Conservation (phyloP, 768 basidiomycete species). For the Macrocybe gigantea region DNA sequence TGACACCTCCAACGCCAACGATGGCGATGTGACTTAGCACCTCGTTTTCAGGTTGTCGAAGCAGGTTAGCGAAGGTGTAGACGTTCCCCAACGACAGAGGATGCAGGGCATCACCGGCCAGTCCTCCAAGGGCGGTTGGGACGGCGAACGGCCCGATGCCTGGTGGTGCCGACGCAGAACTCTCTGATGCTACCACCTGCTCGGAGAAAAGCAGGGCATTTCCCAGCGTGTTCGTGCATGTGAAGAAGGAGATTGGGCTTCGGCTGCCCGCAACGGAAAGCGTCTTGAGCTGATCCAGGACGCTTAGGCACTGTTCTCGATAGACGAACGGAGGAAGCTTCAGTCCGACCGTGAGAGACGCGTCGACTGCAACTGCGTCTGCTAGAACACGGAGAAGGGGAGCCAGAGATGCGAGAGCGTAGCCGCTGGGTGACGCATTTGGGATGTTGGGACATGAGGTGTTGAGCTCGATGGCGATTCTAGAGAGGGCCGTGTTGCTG, state of each 20-base stretch:
- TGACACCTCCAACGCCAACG: constrained; percentile 83
- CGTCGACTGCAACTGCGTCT: constrained; percentile 41
- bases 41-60: constrained; percentile 30
- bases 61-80: constrained; percentile 47
- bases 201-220: constrained; percentile 58
- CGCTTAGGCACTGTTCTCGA: constrained; percentile 50
- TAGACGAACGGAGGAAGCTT: constrained; percentile 77
- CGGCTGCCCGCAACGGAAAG: constrained; percentile 5
- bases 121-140: constrained; percentile 60
- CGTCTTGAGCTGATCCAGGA: constrained; percentile 38
- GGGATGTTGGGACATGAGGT: constrained; percentile 81
- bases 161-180: constrained; percentile 7
- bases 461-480: constrained; percentile 76
- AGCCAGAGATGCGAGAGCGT: constrained; percentile 44
- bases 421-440: constrained; percentile 58
- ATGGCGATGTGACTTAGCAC: constrained; percentile 47
- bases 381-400: constrained; percentile 53
- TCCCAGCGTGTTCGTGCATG: constrained; percentile 79
- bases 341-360: constrained; percentile 60
- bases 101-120: constrained; percentile 76
- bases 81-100: constrained; percentile 77
- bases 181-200: constrained; percentile 24
- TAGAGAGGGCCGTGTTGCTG: constrained; percentile 15
- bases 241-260: constrained; percentile 63
- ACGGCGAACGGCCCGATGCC: constrained; percentile 42